These are phyloP conservation scores for Starmera pachycereana DNA, from an alignment of 805 yeast species.

Conservation along the genomic window DNA sequence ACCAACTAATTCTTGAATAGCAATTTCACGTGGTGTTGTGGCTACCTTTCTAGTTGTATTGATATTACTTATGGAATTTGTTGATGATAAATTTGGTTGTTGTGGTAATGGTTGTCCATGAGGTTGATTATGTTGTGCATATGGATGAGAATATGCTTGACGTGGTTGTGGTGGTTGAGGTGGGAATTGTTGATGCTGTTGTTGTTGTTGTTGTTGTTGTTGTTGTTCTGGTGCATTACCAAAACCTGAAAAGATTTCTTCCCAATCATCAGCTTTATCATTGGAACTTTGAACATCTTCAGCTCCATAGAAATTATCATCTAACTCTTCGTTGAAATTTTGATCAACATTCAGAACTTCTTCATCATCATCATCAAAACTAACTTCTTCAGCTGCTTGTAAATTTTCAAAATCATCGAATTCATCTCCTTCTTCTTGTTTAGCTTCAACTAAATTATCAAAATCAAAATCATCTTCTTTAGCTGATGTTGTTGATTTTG, in stretches of 20 bases:
- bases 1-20: conserved; percentile 70
- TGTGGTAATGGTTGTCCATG: conserved; percentile 1
- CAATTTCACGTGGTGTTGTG: conserved; percentile 38
- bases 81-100: conserved; percentile 1
- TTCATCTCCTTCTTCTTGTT: conserved; percentile 2
- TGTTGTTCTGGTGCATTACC: conserved; percentile 38
- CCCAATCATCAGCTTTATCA: conserved; percentile 73
- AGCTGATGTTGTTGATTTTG: conserved; percentile 5
- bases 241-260: conserved; percentile 83
- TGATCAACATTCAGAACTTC: conserved; percentile 16
- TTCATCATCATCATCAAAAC: conserved; percentile 16
- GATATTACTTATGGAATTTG: not conserved
- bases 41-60: conserved; percentile 23
- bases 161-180: not conserved
- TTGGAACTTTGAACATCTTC: conserved; percentile 7
- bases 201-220: conserved; percentile 7
- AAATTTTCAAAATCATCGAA: conserved; percentile 32
- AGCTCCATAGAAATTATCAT: conserved; percentile 16
- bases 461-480: not conserved
- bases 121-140: conserved; percentile 5
- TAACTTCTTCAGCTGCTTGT: conserved; percentile 29
- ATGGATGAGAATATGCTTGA: conserved; percentile 3
- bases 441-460: conserved; percentile 5
- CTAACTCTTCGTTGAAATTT: conserved; percentile 13
- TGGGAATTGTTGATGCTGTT: conserved; percentile 8